These are phyloP conservation scores for Cochlearia excelsa DNA, from an alignment of 345 rosid species.

Conservation along the genomic window DNA sequence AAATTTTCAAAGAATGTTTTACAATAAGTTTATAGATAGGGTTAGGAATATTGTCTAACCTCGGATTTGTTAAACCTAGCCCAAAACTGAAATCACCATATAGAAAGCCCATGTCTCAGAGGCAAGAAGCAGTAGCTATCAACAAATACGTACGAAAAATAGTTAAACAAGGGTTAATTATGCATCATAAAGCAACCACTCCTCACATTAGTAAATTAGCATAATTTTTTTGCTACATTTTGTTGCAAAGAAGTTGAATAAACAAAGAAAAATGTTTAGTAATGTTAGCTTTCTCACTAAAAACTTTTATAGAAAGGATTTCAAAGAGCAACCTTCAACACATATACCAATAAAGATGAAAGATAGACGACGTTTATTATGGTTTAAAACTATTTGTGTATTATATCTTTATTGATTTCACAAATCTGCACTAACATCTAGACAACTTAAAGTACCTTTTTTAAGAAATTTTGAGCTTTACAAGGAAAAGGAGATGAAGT, in stretches of 20 bases:
- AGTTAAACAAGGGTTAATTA: slow-evolving; percentile 10
- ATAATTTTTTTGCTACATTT: slow-evolving; percentile 12
- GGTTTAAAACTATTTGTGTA: not conserved
- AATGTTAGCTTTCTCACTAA: slow-evolving; percentile 22
- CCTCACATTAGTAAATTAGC: slow-evolving; percentile 8
- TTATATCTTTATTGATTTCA: slow-evolving; percentile 23
- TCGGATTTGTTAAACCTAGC: slow-evolving; percentile 19
- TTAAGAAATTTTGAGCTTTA: slow-evolving; percentile 32
- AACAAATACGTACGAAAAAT: slow-evolving; percentile 15
- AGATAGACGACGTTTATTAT: not conserved
- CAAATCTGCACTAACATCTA: slow-evolving; percentile 29
- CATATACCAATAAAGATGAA: slow-evolving; percentile 8
- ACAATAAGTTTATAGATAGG: no score
- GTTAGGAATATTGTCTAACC: slow-evolving; percentile 6
- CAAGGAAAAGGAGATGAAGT: slow-evolving; percentile 27
- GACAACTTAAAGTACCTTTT: slow-evolving; percentile 29
- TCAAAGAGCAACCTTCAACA: slow-evolving; percentile 16
- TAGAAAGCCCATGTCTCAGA: slow-evolving; percentile 23
- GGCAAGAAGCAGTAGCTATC: slow-evolving; percentile 20
- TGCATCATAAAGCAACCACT: slow-evolving; percentile 24
- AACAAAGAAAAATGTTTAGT: slow-evolving; percentile 12
- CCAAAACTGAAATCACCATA: slow-evolving; percentile 29
- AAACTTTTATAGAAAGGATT: slow-evolving; percentile 20
- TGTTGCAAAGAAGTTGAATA: not conserved
- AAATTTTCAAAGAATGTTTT: slow-evolving; percentile 7